Conservation (phyloP, 2,329 filamentous ascomycete species). For the Nannizziopsis arthrosporioides region DNA sequence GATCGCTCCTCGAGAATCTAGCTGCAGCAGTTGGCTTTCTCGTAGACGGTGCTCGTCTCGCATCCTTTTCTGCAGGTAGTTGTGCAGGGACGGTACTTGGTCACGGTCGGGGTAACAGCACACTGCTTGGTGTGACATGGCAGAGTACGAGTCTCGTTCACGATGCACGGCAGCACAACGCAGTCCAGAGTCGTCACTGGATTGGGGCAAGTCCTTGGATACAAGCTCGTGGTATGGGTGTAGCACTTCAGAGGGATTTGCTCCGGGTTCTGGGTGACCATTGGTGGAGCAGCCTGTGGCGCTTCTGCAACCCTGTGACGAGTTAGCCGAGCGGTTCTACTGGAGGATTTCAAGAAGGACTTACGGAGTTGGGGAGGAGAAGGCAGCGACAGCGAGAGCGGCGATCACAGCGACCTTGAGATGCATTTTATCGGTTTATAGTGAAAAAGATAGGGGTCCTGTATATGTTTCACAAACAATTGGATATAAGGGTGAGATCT, state of each 20-base stretch:
- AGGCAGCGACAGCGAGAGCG: background rate
- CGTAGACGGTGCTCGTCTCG: conserved; percentile 8
- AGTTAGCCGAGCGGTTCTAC: background rate
- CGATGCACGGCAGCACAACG: conserved; percentile 12
- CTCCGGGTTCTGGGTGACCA: conserved; percentile 1
- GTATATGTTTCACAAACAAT: no score
- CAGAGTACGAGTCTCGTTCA: conserved; percentile 9
- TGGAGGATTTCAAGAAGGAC: background rate
- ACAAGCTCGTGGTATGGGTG: conserved; percentile 12
- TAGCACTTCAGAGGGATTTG: conserved; percentile 10
- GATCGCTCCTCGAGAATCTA: background rate
- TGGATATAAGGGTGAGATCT: background rate
- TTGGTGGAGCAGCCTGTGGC: background rate
- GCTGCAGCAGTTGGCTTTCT: background rate
- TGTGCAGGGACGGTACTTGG: conserved; percentile 6
- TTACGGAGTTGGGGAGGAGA: conserved; percentile 2
- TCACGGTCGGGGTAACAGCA: conserved; percentile 10
- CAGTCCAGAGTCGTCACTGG: conserved; percentile 4
- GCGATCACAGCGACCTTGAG: background rate
- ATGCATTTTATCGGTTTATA: background rate
- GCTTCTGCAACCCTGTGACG: background rate
- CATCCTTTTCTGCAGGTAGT: conserved; percentile 13
- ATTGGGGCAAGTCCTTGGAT: conserved; percentile 8
- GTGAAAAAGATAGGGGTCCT: background rate
- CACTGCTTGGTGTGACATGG: conserved; percentile 13